phyloP scores from a whole-genome alignment of 306 rosid genomes.

The Arachis hypogaea region DNA sequence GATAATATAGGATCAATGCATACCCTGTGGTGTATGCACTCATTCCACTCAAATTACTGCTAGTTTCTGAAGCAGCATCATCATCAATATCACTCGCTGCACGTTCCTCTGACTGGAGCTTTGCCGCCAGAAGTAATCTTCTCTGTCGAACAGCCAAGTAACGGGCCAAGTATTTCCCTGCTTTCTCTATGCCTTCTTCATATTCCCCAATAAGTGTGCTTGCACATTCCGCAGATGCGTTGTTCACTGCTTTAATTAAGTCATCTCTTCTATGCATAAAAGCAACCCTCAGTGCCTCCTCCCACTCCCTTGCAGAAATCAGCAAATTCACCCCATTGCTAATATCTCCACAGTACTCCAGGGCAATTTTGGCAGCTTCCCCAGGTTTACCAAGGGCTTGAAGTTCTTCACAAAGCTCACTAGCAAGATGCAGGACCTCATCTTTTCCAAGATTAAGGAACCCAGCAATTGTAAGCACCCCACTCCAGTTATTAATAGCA shows the following conservation, averaged over 20 bases:
- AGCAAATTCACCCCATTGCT: constrained; percentile 57
- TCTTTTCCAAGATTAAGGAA: constrained; percentile 75
- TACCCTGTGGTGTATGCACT: constrained; percentile 97
- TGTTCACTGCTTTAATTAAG: constrained; percentile 62
- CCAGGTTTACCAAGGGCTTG: constrained; percentile 95
- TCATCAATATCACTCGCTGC: constrained; percentile 73
- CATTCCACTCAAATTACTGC: constrained; percentile 99
- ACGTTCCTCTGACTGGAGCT: constrained; percentile 75
- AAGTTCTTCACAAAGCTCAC: constrained; percentile 96
- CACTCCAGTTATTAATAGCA: constrained; percentile 82
- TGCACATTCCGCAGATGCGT: constrained; percentile 85
- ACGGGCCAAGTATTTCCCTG: constrained; percentile 93
- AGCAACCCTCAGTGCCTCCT: constrained; percentile 86
- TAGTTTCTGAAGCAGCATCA: constrained; percentile 88
- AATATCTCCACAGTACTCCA: constrained; percentile 83
- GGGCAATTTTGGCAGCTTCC: constrained; percentile 92
- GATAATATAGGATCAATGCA: not conserved
- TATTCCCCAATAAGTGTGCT: constrained; percentile 65
- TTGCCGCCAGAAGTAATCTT: constrained; percentile 89
- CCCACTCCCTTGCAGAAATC: constrained; percentile 78
- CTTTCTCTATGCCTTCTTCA: constrained; percentile 89
- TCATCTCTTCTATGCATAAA: constrained; percentile 74
- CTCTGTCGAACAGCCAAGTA: constrained; percentile 94
- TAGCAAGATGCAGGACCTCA: constrained; percentile 65
- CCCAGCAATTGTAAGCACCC: constrained; percentile 84